These are phyloP conservation scores for Xanthoconium stramineum DNA, from an alignment of 768 basidiomycete species.

Conservation along the genomic window DNA sequence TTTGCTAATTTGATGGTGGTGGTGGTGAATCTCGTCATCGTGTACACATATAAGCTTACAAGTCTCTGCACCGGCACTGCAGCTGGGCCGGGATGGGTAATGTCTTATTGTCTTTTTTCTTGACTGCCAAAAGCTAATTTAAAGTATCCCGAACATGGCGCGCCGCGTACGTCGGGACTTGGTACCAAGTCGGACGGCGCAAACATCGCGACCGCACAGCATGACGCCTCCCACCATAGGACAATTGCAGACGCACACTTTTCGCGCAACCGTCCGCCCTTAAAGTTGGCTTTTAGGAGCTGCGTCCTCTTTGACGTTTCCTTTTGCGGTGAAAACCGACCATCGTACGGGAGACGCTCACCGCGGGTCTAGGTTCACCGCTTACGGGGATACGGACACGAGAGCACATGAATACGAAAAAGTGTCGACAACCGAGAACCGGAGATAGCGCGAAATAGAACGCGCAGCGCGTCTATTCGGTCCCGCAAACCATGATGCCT, in stretches of 20 bases:
- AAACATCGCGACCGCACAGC: background rate
- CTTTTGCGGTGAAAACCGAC: background rate
- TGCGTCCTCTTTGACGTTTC: slow-evolving; percentile 6
- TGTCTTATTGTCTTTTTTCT: slow-evolving; percentile 10
- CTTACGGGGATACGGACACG: background rate
- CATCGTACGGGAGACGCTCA: background rate
- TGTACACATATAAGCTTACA: too few species aligned
- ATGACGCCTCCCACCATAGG: background rate
- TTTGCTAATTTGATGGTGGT: background rate
- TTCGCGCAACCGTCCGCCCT: background rate
- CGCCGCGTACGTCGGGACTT: background rate
- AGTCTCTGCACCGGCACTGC: background rate
- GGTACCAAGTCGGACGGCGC: background rate
- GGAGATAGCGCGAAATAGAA: background rate
- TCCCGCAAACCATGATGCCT: background rate
- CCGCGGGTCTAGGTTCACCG: background rate
- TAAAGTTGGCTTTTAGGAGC: background rate
- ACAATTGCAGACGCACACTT: slow-evolving; percentile 4
- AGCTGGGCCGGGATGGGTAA: background rate
- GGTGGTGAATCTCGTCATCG: background rate
- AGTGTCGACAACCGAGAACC: background rate
- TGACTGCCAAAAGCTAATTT: background rate
- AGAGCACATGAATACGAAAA: background rate
- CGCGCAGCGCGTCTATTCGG: background rate
- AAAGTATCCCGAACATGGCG: background rate